Evolutionary conservation across 164 flowering plant genomes (phyloP).

Genomic region (Chimonanthus praecox): DNA sequence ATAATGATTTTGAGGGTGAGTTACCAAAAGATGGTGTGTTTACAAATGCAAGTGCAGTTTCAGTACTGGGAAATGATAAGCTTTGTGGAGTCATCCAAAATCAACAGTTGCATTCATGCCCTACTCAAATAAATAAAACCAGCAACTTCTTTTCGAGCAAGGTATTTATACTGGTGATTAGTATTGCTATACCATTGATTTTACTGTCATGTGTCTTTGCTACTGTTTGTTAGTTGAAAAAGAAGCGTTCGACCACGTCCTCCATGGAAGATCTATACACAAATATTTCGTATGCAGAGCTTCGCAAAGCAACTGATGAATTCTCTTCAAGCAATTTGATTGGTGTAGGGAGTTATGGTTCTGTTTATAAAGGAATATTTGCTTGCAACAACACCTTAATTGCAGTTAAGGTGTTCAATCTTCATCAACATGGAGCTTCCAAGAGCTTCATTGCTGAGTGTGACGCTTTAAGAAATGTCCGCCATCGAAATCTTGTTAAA

Average conservation of each 20-base stretch:
- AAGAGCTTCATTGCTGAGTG: constrained; percentile 1
- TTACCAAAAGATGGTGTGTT: neutral
- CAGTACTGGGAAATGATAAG: neutral
- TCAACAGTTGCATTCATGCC: neutral
- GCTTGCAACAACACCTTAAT: neutral
- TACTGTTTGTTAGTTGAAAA: neutral
- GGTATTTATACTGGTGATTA: neutral
- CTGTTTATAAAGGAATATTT: neutral
- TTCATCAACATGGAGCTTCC: neutral
- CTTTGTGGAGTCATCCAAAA: neutral
- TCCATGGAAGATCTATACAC: too few species aligned
- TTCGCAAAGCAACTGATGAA: neutral
- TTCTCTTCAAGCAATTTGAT: neutral
- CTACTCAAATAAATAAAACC: neutral
- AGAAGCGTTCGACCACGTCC: neutral
- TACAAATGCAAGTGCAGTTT: constrained; percentile 1
- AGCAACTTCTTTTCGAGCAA: neutral
- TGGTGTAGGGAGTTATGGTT: neutral
- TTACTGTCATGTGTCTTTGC: neutral
- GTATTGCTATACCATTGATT: neutral
- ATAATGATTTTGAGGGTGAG: constrained; percentile 10
- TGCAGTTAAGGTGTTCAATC: constrained; percentile 1
- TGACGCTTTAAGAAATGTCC: neutral
- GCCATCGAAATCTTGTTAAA: neutral
- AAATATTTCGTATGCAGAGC: neutral